A percentile compares a stretch with the other conserved stretches of the same genome.
Conservation (phyloP, 2,329 filamentous ascomycete species). For the Cercospora berteroae region DNA sequence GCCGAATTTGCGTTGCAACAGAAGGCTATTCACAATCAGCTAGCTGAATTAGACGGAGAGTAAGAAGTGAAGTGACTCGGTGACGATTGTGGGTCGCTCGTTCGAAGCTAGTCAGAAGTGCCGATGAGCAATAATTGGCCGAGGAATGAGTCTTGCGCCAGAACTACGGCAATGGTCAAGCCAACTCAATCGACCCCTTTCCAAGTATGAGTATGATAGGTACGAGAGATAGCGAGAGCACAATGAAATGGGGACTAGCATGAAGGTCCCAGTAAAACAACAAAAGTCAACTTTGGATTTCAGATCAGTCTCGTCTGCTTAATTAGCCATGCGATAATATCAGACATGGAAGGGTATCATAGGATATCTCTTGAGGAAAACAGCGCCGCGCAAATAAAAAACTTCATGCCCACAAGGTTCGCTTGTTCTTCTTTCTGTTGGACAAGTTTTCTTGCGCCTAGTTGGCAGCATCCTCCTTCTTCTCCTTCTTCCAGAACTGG, state of each 20-base stretch:
- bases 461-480: slow-evolving; percentile 9
- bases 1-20: background rate
- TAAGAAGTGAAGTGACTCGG: background rate
- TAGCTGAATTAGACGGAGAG: background rate
- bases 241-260: background rate
- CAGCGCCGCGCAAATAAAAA: background rate
- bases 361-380: slow-evolving; percentile 1
- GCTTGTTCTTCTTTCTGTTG: background rate
- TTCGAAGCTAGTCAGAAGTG: background rate
- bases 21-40: background rate
- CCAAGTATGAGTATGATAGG: background rate
- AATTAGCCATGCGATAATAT: slow-evolving; percentile 4
- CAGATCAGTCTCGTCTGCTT: background rate
- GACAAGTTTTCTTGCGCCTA: background rate
- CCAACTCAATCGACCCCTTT: background rate
- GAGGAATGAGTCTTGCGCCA: background rate
- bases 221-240: background rate
- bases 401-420: background rate
- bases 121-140: background rate
- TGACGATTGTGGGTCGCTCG: background rate
- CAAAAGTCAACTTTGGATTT: background rate
- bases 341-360: slow-evolving; percentile 14
- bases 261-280: background rate
- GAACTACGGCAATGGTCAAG: background rate
- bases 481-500: slow-evolving; percentile 17